phyloP scores from a whole-genome alignment of 768 basidiomycete species.

The Brasilioporus rufonigricans region DNA sequence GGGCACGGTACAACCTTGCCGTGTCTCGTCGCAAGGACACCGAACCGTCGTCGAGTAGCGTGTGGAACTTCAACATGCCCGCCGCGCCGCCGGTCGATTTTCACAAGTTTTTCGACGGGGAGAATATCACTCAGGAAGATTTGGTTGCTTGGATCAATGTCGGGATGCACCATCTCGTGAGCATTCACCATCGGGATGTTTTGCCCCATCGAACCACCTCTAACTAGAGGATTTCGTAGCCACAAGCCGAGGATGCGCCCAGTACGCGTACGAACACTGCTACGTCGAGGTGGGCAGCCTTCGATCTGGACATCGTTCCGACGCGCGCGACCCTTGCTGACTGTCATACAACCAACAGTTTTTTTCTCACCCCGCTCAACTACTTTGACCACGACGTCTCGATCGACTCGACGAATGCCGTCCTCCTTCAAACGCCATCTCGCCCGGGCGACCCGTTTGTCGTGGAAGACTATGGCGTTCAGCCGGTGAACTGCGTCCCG shows the following conservation, averaged over 20 bases:
- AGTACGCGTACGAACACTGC: constrained; percentile 58
- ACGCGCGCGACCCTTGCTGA: too few relatives aligned
- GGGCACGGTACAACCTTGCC: constrained; percentile 62
- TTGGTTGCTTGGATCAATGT: constrained; percentile 66
- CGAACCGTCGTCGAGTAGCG: constrained; percentile 54
- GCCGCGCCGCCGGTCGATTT: constrained; percentile 55
- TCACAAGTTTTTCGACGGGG: constrained; percentile 61
- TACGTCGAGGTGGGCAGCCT: constrained; percentile 46
- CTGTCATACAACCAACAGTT: constrained; percentile 35
- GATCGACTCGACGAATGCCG: constrained; percentile 53
- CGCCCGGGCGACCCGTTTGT: constrained; percentile 38
- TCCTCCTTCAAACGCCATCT: constrained; percentile 43
- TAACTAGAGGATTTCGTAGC: constrained; percentile 33
- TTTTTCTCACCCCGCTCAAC: constrained; percentile 60
- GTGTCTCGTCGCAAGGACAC: constrained; percentile 58
- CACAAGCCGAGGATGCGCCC: constrained; percentile 63
- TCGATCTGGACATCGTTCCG: too few relatives aligned
- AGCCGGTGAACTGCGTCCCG: constrained; percentile 39
- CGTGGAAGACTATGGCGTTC: constrained; percentile 55
- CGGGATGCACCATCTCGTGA: constrained; percentile 63
- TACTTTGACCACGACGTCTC: constrained; percentile 65
- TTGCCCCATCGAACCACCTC: too few relatives aligned
- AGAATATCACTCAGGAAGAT: constrained; percentile 62
- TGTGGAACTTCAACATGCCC: constrained; percentile 66
- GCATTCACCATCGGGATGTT: neutral